Evolutionary conservation across 148 eudicot genomes (phyloP), one percentile per base, ranked within the genome.

Genomic region (Salicornia ramosissima): DNA sequence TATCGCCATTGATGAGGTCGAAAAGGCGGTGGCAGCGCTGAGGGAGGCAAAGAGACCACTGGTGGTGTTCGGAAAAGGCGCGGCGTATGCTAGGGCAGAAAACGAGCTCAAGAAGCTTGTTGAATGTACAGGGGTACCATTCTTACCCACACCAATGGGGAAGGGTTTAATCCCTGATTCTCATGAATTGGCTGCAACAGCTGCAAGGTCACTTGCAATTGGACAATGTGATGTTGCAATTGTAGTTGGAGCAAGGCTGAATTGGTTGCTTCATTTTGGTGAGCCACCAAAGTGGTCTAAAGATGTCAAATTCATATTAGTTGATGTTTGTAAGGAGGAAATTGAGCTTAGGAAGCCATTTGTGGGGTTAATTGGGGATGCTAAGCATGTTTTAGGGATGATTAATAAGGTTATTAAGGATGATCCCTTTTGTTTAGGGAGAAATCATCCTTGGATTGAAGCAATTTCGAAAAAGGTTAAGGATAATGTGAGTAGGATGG

Each of bases 121-220:
- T 28, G 97, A 88, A 34, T 69, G 36, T 31, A 94, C 99, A 18
- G 96, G 97, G 34, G 88, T 94, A 42, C 97, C 99, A 22, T 94
- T 94, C 73, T 71, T 94, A 79, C 96, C 99, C 0, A 94, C 99
- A 3, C 99, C 99, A 0, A 94, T 94, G 99, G 99, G 96, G 61
- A 94, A 94, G 81, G 99, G 99, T 0, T 77, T 94, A 78, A 33
- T 94, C n/a, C 84, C 97, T 0, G 99, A 94, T 42, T 78, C 73
- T 5, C 99, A 94, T 56, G 91, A 88, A 34, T 70, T 94, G 42
- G 97, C 99, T 0, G 97, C 99, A 0, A 90, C 96, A 0, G 99
- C 97, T 0, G 96, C 99, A 0, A 53, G 99, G 57, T 94, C 99
- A 3, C 77, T 94, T 0, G 99, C 97, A 0, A 94, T 94, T 15